Evolutionary conservation across 1,284 basidiomycete species (phyloP).

Genomic region (Rhodotorula sp.): DNA sequence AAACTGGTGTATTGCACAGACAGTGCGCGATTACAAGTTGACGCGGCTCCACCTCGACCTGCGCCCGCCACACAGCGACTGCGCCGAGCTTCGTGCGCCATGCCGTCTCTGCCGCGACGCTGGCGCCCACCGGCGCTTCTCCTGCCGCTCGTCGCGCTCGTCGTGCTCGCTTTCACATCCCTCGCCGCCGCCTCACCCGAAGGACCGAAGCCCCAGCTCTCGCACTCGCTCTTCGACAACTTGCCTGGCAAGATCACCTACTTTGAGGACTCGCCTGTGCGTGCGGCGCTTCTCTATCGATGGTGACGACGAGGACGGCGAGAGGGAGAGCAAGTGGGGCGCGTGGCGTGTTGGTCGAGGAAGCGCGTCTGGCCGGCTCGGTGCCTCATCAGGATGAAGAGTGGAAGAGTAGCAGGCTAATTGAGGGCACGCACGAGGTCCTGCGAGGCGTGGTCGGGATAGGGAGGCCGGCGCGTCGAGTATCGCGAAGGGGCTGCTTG

Average conservation of each 20-base stretch:
- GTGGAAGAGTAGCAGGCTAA: neutral
- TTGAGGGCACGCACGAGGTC: neutral
- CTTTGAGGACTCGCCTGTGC: slow-evolving; percentile 85
- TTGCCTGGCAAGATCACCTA: slow-evolving; percentile 82
- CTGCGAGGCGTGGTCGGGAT: neutral
- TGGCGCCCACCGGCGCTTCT: neutral
- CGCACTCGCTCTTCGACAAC: slow-evolving; percentile 54
- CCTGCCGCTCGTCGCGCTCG: neutral
- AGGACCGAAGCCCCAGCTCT: slow-evolving; percentile 17
- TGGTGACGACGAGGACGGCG: too few species aligned
- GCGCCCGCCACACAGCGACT: too few species aligned
- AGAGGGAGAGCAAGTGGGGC: too few species aligned
- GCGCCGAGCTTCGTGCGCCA: too few species aligned
- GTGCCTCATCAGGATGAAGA: too few species aligned
- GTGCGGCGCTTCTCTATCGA: neutral
- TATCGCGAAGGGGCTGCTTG: too few species aligned
- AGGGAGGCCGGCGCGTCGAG: neutral
- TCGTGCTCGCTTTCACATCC: neutral
- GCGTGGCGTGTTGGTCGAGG: neutral
- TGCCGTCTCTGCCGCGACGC: neutral
- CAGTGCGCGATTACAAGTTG: too few species aligned
- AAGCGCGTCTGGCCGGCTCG: neutral
- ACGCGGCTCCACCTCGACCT: too few species aligned
- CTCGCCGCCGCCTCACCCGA: slow-evolving; percentile 8
- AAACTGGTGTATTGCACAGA: too few species aligned